Conservation (phyloP, 2,329 filamentous ascomycete genomes). For the Aspergillus melleus region DNA sequence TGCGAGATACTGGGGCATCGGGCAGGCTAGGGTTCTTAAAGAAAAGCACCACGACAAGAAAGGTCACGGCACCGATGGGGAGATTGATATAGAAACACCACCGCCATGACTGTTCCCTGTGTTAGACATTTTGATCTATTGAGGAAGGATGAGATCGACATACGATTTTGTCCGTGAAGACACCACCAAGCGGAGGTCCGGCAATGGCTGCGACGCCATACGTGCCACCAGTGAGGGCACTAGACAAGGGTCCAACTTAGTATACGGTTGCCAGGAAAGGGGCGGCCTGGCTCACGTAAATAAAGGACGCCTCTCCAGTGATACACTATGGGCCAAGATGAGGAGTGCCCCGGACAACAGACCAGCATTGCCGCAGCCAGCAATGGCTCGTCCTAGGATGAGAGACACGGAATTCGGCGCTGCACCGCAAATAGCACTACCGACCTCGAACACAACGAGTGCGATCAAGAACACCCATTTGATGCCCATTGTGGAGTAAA, state of each 20-base stretch:
- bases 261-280: slow-evolving; percentile 47
- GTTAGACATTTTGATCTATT: neutral
- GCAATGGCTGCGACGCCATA: slow-evolving; percentile 55
- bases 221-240: slow-evolving; percentile 53
- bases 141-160: neutral
- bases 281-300: neutral
- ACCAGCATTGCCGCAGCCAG: slow-evolving; percentile 37
- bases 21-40: slow-evolving; percentile 37
- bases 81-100: slow-evolving; percentile 50
- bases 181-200: slow-evolving; percentile 46
- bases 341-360: slow-evolving; percentile 32
- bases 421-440: slow-evolving; percentile 39
- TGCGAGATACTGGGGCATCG: slow-evolving; percentile 16
- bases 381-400: slow-evolving; percentile 39
- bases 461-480: slow-evolving; percentile 38
- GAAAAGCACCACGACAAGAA: slow-evolving; percentile 49
- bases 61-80: slow-evolving; percentile 38
- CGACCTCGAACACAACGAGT: slow-evolving; percentile 40
- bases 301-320: neutral
- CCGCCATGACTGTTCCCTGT: slow-evolving; percentile 31
- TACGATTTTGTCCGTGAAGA: slow-evolving; percentile 41
- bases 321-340: slow-evolving; percentile 25
- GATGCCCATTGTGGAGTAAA: slow-evolving; percentile 38
- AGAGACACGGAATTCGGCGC: slow-evolving; percentile 34
- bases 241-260: slow-evolving; percentile 48